Evolutionary conservation across 164 flowering plant species (phyloP).

Genomic region (Chimonanthus salicifolius): DNA sequence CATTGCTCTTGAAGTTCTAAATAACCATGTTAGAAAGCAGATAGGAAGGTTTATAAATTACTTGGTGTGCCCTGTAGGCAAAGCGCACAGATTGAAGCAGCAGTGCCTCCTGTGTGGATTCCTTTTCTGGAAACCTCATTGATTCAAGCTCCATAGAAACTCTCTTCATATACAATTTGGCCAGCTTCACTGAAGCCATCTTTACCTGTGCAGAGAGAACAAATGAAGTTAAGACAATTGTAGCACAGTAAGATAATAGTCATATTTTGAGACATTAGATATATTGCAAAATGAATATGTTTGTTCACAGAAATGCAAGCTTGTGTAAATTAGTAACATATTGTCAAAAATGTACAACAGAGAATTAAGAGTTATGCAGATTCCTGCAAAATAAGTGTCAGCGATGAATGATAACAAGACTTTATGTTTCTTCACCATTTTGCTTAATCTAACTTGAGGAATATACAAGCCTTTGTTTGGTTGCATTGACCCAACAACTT

Average conservation of each 20-base stretch:
- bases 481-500: neutral
- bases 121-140: conserved; percentile 37
- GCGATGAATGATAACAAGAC: neutral
- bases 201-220: conserved; percentile 43
- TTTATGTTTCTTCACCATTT: neutral
- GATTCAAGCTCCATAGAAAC: conserved; percentile 51
- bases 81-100: conserved; percentile 65
- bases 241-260: too few species aligned
- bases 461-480: neutral
- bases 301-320: neutral
- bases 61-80: conserved; percentile 71
- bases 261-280: neutral
- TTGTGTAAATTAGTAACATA: neutral
- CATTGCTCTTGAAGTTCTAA: neutral
- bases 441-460: neutral
- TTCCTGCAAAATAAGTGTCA: neutral
- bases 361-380: neutral
- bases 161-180: conserved; percentile 54
- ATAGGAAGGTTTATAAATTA: conserved; percentile 12
- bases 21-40: neutral
- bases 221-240: neutral
- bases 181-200: conserved; percentile 51
- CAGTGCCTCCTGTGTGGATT: conserved; percentile 50
- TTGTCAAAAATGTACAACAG: neutral
- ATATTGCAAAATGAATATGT: neutral